Evolutionary conservation across 2,329 filamentous ascomycete genomes (phyloP).

Genomic region (Talaromyces marneffei): DNA sequence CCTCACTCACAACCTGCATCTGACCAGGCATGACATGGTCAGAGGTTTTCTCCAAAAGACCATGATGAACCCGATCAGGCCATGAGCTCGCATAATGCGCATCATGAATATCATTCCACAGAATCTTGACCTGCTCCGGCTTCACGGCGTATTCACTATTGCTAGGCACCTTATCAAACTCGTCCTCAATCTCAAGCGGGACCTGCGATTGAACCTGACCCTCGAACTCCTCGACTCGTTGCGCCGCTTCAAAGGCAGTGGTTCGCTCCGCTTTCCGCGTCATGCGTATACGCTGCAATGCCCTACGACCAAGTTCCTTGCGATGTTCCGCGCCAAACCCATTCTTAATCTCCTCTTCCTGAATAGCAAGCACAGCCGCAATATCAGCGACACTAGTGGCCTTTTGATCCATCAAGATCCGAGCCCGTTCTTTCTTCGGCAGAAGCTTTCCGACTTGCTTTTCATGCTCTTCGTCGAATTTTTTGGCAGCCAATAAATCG

Average conservation of each 20-base stretch:
- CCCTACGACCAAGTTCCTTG: conserved; percentile 28
- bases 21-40: conserved; percentile 33
- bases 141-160: conserved; percentile 21
- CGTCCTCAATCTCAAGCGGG: conserved; percentile 4
- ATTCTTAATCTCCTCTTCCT: conserved; percentile 35
- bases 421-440: conserved; percentile 46
- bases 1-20: conserved; percentile 18
- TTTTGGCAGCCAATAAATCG: conserved; percentile 34
- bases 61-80: conserved; percentile 41
- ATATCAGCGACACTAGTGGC: conserved; percentile 58
- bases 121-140: conserved; percentile 37
- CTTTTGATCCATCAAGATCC: conserved; percentile 57
- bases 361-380: conserved; percentile 50
- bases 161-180: neutral
- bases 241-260: conserved; percentile 23
- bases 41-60: conserved; percentile 32
- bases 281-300: conserved; percentile 26
- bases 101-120: conserved; percentile 43
- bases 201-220: conserved; percentile 22
- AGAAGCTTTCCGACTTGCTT: conserved; percentile 38
- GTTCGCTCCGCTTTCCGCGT: conserved; percentile 20
- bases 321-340: conserved; percentile 28
- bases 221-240: conserved; percentile 18
- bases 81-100: conserved; percentile 38
- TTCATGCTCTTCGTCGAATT: conserved; percentile 36